Conservation (phyloP, 2,329 filamentous ascomycete genomes). For the Trichoderma sp. region DNA sequence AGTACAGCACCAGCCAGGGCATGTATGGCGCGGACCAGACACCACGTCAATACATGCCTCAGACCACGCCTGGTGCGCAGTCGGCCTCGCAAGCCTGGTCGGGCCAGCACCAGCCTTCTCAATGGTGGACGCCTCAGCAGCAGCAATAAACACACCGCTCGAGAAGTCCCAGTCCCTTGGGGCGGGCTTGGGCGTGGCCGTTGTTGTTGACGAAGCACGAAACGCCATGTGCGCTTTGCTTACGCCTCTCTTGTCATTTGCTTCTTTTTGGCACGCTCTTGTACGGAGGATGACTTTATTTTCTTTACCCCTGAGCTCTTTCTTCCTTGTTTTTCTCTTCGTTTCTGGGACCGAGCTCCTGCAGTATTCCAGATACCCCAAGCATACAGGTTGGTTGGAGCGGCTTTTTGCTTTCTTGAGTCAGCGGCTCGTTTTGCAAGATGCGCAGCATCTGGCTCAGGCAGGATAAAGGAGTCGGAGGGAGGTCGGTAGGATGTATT, state of each 20-base stretch:
- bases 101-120: slow-evolving; percentile 64
- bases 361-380: slow-evolving; percentile 40
- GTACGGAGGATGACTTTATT: slow-evolving; percentile 28
- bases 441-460: slow-evolving; percentile 42
- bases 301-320: not conserved
- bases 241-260: not conserved
- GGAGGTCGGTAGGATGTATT: slow-evolving; percentile 28
- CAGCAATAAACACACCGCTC: slow-evolving; percentile 42
- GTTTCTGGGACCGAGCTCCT: slow-evolving; percentile 35
- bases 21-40: slow-evolving; percentile 66
- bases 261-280: slow-evolving; percentile 26
- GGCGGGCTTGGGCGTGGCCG: not conserved
- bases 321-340: slow-evolving; percentile 5
- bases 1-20: slow-evolving; percentile 58
- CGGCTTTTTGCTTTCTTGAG: slow-evolving; percentile 41
- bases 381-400: slow-evolving; percentile 41
- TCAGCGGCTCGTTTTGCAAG: slow-evolving; percentile 37
- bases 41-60: slow-evolving; percentile 68
- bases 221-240: slow-evolving; percentile 1
- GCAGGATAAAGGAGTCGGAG: slow-evolving; percentile 46
- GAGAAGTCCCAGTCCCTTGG: too few relatives aligned
- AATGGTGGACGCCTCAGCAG: slow-evolving; percentile 58
- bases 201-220: not conserved
- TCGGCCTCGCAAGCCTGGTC: slow-evolving; percentile 57
- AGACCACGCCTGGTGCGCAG: slow-evolving; percentile 55